Conservation (phyloP, 2,329 filamentous ascomycete species). For the Calonectria naviculata region DNA sequence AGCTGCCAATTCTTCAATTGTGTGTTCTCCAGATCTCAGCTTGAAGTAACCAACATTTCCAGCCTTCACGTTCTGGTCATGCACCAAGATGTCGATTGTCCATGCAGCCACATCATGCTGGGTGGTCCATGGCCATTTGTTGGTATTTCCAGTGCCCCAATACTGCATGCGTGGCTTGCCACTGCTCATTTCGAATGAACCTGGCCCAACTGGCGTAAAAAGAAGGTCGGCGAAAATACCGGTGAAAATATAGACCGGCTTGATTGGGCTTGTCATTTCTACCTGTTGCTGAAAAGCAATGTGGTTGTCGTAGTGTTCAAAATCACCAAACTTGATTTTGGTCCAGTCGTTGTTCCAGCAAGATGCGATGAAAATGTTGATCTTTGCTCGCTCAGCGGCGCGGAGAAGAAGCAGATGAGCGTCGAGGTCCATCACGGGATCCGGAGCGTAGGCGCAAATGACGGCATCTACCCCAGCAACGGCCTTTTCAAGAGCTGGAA, state of each 20-base stretch:
- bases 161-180: not conserved
- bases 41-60: not conserved
- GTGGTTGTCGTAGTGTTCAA: constrained; percentile 9
- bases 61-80: not conserved
- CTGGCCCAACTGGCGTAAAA: not conserved
- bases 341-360: constrained; percentile 15
- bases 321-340: constrained; percentile 6
- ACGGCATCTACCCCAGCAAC: constrained; percentile 48
- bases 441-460: constrained; percentile 27
- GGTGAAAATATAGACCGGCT: not conserved
- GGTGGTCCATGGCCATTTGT: not conserved
- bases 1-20: not conserved
- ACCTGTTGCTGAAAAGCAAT: constrained; percentile 12
- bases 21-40: not conserved
- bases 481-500: constrained; percentile 45
- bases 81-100: not conserved
- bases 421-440: constrained; percentile 9
- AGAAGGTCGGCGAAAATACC: not conserved
- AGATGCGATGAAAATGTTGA: constrained; percentile 13
- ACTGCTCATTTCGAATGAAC: not conserved
- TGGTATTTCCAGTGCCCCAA: not conserved
- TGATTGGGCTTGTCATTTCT: constrained; percentile 1
- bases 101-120: constrained; percentile 3
- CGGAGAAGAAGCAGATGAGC: constrained; percentile 9
- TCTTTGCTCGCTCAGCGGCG: constrained; percentile 14